Base-by-base conservation (phyloP, 2,329 filamentous ascomycete genomes). In the Colletotrichum karsti region DNA sequence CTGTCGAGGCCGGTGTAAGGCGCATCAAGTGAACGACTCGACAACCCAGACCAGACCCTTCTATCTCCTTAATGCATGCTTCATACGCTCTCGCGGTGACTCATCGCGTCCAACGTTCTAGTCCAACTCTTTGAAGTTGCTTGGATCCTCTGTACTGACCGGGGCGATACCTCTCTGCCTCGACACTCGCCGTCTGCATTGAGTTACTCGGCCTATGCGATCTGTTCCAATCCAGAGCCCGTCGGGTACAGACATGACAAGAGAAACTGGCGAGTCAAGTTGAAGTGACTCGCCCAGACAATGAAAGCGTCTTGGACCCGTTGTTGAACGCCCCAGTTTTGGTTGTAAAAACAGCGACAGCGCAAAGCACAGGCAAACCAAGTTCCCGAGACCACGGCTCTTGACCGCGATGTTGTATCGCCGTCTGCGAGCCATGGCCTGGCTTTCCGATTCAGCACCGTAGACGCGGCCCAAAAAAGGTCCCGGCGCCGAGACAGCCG, bases 341-440 rank as follows among this genome's bases (percentile, higher is more conserved):
- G 88, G 91, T 93, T 93, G 90, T 86, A 91, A 93, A 93, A 93
- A 92, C 89, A 91, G 86, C 87, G 88, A 91, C 87, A 89, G 88
- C 87, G 88, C 86, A 89, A 37, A 88, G 82, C 85, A 84, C 83
- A 86, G 84, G 86, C 88, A 87, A 91, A 87, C 87, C 88, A 88
- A 87, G 83, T 79, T 79, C 78, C 81, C 79, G 80, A 81, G 79
- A 39, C 12, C n/a, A 41, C 63, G 15, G 33, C 35, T 10, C 18
- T 37, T 24, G 28, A 22, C 20, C 37, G 57, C 33, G 33, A 69
- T 54, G 51, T 41, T 48, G 28, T 41, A 67, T 69, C 63, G 53
- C 26, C 39, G 12, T 44, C 39, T 50, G 12, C 9, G 24, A 20
- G 26, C 39, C 30, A 35, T 12, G 4, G 13, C 55, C 51, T 35